These are phyloP conservation scores for Peziza echinospora DNA, from an alignment of 495 filamentous ascomycete genomes.

Conservation along the genomic window DNA sequence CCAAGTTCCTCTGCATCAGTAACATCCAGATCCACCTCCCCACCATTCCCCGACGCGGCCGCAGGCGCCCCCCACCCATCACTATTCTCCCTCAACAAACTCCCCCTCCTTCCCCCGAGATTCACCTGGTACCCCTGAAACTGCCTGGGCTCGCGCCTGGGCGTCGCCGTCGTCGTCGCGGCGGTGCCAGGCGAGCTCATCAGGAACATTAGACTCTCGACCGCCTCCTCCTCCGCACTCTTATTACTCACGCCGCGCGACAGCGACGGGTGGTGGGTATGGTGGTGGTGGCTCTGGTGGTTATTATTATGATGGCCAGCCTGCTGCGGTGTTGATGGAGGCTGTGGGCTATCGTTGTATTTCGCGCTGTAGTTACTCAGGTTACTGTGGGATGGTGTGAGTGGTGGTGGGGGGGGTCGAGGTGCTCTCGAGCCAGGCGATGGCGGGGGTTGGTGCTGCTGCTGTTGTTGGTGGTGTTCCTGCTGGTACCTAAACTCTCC, in stretches of 20 bases:
- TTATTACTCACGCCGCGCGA: slow-evolving; percentile 22
- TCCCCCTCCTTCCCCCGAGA: not conserved
- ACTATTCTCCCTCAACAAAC: not conserved
- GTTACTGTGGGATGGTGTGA: slow-evolving; percentile 15
- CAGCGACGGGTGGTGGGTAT: slow-evolving; percentile 1
- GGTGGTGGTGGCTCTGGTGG: slow-evolving; percentile 15
- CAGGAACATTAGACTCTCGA: slow-evolving; percentile 47
- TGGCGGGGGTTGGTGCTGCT: not conserved
- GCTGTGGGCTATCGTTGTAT: too few relatives aligned
- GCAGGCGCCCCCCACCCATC: not conserved
- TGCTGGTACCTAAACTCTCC: slow-evolving; percentile 12
- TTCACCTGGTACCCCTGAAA: not conserved
- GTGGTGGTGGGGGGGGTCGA: not conserved
- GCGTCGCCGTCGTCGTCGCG: not conserved
- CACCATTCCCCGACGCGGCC: not conserved
- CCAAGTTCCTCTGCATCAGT: not conserved
- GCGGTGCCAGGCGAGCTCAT: slow-evolving; percentile 38
- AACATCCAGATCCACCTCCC: not conserved
- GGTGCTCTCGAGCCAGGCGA: slow-evolving; percentile 10
- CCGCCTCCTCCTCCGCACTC: slow-evolving; percentile 43
- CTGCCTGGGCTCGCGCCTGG: not conserved
- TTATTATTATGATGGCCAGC: slow-evolving; percentile 12
- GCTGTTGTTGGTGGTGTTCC: slow-evolving; percentile 12
- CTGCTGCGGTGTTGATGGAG: too few relatives aligned
- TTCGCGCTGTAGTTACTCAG: slow-evolving; percentile 16